Evolutionary conservation across 2,329 filamentous ascomycete species (phyloP), one percentile per base, ranked within the genome.

Genomic region (Cercospora berteroae): DNA sequence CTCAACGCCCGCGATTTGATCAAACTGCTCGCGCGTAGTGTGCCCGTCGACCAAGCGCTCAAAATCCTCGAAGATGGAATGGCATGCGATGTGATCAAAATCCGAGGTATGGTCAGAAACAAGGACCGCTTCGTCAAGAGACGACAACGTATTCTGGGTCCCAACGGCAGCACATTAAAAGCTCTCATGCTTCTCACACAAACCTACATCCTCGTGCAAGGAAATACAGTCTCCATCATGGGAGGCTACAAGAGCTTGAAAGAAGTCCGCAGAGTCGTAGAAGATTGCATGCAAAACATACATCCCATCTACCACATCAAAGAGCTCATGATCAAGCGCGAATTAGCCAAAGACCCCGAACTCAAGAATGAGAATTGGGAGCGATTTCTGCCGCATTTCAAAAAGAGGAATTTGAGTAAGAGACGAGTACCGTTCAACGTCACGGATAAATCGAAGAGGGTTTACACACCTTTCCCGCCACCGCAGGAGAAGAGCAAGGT

Each of bases 401-500:
- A 96, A 87, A 96, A 92, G 84, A 89, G 92, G 77, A 94, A 90
- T 65, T 86, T 98, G 72, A 93, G 88, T 82, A 94, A 93, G 83
- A 87, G 95, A 72, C 87, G 88, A 73, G 88, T 89, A 74, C 96
- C 95, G 0, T 87, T 88, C 84, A 93, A 92, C 76, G 89, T 99
- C 77, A 93, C 88, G 63, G 94, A 99, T 84, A 99, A 99, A 86
- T 81, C 84, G 78, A 96, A 94, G 87, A 98, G 97, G 86, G 81
- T 85, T 12, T 99, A 97, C 84, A 99, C 96, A 72, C 94, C 95
- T 9, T 99, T 99, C 89, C 95, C 95, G 59, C 95, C 95, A 6
- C 88, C 93, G 52, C 93, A 94, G 72, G 94, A 99, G 85, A 97
- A 97, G 91, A 97, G 94, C 88, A 99, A 98, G 88, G 87, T 99